Conservation (phyloP, 306 rosid species). For the Casuarina cunninghamiana region DNA sequence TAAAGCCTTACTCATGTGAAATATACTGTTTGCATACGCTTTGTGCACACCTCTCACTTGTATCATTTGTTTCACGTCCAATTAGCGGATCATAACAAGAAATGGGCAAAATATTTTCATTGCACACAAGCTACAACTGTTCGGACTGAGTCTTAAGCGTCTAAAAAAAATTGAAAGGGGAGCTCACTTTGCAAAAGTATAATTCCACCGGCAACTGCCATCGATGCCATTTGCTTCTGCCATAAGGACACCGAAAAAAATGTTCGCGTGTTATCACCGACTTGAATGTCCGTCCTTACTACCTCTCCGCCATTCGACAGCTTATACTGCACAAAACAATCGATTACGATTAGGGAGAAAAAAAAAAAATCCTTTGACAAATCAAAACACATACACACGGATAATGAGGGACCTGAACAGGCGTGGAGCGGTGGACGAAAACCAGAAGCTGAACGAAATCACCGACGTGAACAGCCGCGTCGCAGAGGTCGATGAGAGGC, state of each 20-base stretch:
- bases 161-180: not conserved
- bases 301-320: conserved; percentile 48
- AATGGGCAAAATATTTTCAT: too few species aligned
- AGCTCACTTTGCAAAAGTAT: conserved; percentile 59
- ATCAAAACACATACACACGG: not conserved
- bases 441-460: conserved; percentile 80
- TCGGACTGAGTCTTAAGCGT: not conserved
- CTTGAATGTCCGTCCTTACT: conserved; percentile 64
- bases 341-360: not conserved
- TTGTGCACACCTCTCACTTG: not conserved
- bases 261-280: conserved; percentile 75
- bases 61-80: not conserved
- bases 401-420: conserved; percentile 50
- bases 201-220: conserved; percentile 51
- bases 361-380: not conserved
- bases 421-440: conserved; percentile 64
- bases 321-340: conserved; percentile 43
- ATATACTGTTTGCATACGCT: not conserved
- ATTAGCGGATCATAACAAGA: too few species aligned
- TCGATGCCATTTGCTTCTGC: conserved; percentile 60
- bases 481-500: conserved; percentile 68
- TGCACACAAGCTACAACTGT: too few species aligned
- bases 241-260: conserved; percentile 67
- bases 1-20: too few species aligned
- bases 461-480: conserved; percentile 55